Evolutionary conservation across 495 filamentous ascomycete species (phyloP).

Genomic region (Parathielavia hyrcaniae): DNA sequence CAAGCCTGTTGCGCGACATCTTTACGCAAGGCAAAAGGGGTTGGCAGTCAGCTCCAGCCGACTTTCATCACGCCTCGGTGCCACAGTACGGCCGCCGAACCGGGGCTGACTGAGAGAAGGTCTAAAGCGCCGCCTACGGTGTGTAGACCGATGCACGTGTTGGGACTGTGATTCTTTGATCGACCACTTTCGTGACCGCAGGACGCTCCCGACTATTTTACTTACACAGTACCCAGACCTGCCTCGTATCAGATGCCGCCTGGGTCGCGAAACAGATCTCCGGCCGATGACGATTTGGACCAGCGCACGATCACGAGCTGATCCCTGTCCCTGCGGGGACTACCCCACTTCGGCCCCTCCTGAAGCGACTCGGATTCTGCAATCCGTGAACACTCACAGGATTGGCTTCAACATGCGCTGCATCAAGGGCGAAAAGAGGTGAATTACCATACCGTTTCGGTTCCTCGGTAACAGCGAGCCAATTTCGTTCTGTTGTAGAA

Average conservation of each 20-base stretch:
- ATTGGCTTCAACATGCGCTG: not conserved
- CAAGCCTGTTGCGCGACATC: too few species aligned
- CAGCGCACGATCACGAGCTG: not conserved
- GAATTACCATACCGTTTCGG: too few species aligned
- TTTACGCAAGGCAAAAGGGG: too few species aligned
- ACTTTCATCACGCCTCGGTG: not conserved
- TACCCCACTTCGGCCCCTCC: conserved; percentile 7
- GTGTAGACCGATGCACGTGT: too few species aligned
- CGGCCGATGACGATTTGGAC: conserved; percentile 18
- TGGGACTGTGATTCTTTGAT: not conserved
- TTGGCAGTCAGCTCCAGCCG: too few species aligned
- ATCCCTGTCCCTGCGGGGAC: conserved; percentile 2
- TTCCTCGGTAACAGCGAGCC: too few species aligned
- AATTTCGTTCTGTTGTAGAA: too few species aligned
- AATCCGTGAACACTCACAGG: not conserved
- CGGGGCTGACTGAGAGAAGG: not conserved
- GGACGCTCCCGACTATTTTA: not conserved
- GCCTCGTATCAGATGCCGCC: not conserved
- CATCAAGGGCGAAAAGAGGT: too few species aligned
- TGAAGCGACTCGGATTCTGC: not conserved
- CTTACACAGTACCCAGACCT: conserved; percentile 7
- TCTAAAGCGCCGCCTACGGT: too few species aligned
- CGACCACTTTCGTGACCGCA: not conserved
- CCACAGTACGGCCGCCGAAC: too few species aligned
- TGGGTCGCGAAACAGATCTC: conserved; percentile 12